phyloP scores from a whole-genome alignment of 495 filamentous ascomycete species.

The Immersiella caudata region DNA sequence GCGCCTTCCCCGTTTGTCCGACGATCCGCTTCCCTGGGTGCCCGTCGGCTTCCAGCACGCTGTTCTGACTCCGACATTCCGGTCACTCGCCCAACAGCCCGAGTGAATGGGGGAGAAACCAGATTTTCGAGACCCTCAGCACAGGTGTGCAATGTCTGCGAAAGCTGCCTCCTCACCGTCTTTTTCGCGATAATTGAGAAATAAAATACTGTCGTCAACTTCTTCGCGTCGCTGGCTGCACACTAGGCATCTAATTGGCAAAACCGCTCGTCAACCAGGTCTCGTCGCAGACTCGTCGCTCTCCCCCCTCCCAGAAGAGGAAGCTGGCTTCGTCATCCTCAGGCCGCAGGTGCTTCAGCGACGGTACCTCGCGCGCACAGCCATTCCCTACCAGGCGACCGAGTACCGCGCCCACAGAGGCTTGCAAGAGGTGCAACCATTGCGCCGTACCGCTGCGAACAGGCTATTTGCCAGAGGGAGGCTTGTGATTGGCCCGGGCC shows the following conservation, averaged over 20 bases:
- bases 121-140: slow-evolving; percentile 1
- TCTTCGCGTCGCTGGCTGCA: not conserved
- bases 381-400: slow-evolving; percentile 7
- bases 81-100: not conserved
- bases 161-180: slow-evolving; percentile 5
- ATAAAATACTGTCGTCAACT: slow-evolving; percentile 15
- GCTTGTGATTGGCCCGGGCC: slow-evolving; percentile 23
- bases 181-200: not conserved
- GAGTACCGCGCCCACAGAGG: slow-evolving; percentile 20
- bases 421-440: slow-evolving; percentile 17
- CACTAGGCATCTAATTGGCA: not conserved
- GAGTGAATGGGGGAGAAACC: not conserved
- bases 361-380: slow-evolving; percentile 6
- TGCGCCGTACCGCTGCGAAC: slow-evolving; percentile 30
- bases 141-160: not conserved
- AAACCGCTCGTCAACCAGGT: slow-evolving; percentile 9
- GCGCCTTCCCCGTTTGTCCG: not conserved
- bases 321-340: slow-evolving; percentile 39
- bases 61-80: not conserved
- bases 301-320: slow-evolving; percentile 27
- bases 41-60: slow-evolving; percentile 14
- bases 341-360: slow-evolving; percentile 31
- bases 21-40: slow-evolving; percentile 11
- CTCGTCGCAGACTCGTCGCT: not conserved
- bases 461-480: slow-evolving; percentile 25